Base-by-base conservation (phyloP, 306 rosid species). In the Prunus campanulata region DNA sequence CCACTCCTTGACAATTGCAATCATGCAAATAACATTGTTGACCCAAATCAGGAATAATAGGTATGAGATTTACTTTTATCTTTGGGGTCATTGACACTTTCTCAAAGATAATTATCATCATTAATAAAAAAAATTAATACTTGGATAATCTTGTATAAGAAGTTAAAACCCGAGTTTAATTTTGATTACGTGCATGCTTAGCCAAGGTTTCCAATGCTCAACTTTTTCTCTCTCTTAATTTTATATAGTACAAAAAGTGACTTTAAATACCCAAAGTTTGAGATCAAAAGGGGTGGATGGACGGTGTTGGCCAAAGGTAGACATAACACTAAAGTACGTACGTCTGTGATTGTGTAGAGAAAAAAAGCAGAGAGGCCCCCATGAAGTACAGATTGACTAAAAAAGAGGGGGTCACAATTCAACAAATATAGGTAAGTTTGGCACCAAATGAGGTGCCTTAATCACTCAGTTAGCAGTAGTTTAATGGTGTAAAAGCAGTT, bases 11-110 rank as follows among this genome's bases (percentile, higher is more conserved):
- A 61, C 30, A 27, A 24, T 15, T 30, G 68, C 25, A 13, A 29
- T 62, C 51, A 82, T 72, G 71, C 32, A 79, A 6, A 56, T 50
- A 73, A 66, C 65, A 55, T 79, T 47, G 75, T 12, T 54, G 54
- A 79, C 35, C 70, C 18, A 55, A 48, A 63, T 29, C 68, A 65
- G 13, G 29, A 56, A 65, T 60, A 1, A 74, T 47, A 74, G 54
- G 65, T 44, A 48, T 25, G 22, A 65, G 46, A 72, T 72, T 32
- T 32, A 55, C 62, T 5, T 63, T 63, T 15, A 14, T 27, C 29
- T 71, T 6, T 61, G 66, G 66, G 39, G 27, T 2, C 42, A 27
- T 61, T 70, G 44, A 72, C 39, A 46, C 27, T 18, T 8, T 79
- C 54, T 67, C 27, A 46, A 42, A 13, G 46, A 60, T 59, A 24